phyloP scores from a whole-genome alignment of 2,329 filamentous ascomycete genomes.

The Neopestalotiopsis sp. region DNA sequence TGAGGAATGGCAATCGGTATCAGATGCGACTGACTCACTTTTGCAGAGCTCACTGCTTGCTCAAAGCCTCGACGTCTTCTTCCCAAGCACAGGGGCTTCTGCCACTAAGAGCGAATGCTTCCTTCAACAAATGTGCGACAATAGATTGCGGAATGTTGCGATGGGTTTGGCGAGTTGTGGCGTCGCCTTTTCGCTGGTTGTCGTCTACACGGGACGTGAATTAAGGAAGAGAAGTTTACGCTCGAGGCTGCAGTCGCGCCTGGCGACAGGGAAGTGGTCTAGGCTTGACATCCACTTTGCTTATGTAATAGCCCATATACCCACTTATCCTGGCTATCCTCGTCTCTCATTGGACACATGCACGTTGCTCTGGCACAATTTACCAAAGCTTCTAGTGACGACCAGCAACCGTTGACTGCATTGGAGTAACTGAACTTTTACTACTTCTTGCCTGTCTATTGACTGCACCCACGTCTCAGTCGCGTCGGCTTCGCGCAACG shows the following conservation, averaged over 20 bases:
- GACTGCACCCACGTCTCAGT: not conserved
- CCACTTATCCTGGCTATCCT: too few species aligned
- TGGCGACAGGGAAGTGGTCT: not conserved
- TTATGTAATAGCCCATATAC: too few species aligned
- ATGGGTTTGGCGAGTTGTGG: not conserved
- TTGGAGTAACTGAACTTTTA: not conserved
- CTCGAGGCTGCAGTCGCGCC: not conserved
- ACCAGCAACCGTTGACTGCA: not conserved
- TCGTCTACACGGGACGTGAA: not conserved
- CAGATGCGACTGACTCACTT: slow-evolving; percentile 22
- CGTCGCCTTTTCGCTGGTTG: not conserved
- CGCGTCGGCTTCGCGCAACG: not conserved
- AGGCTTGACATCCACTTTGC: too few species aligned
- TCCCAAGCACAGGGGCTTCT: not conserved
- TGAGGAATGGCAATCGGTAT: slow-evolving; percentile 17
- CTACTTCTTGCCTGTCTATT: not conserved
- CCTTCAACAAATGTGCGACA: not conserved
- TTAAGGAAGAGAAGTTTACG: not conserved
- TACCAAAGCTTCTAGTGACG: not conserved
- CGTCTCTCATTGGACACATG: not conserved
- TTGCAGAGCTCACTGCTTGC: slow-evolving; percentile 15
- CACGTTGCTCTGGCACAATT: not conserved
- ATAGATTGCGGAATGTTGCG: not conserved
- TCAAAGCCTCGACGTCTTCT: not conserved
- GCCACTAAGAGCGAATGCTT: not conserved